Conservation (phyloP, 208 protist genomes). For the Crithidia mellificae region DNA sequence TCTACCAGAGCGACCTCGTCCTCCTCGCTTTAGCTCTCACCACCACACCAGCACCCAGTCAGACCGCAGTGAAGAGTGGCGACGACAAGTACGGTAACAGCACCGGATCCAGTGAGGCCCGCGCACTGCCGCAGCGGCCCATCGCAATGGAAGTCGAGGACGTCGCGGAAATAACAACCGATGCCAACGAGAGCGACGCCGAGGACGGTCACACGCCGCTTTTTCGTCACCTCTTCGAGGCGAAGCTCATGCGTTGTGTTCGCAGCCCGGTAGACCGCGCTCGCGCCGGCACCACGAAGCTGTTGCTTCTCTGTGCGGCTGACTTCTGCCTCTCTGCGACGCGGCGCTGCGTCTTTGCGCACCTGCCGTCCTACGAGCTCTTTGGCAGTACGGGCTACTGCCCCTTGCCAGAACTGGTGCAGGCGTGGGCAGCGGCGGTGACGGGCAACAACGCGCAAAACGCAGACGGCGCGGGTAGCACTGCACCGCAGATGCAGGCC, state of each 20-base stretch:
- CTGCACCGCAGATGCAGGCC: constrained; percentile 7
- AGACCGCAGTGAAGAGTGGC: not conserved
- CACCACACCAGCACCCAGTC: constrained; percentile 21
- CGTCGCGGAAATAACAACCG: not conserved
- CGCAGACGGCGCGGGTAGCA: not conserved
- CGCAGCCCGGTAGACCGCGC: constrained; percentile 28
- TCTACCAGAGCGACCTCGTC: constrained; percentile 86
- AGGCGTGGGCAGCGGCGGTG: constrained; percentile 41
- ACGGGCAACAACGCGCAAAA: constrained; percentile 11
- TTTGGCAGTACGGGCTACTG: constrained; percentile 61
- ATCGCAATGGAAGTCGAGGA: constrained; percentile 11
- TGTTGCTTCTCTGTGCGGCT: constrained; percentile 26
- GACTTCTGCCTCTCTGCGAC: constrained; percentile 26
- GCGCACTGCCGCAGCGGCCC: not conserved
- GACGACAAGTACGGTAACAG: not conserved
- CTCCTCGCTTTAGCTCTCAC: constrained; percentile 71
- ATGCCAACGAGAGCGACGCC: not conserved
- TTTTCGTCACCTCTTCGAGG: constrained; percentile 48
- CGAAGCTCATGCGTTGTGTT: constrained; percentile 40
- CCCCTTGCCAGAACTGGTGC: constrained; percentile 58
- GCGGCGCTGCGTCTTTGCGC: constrained; percentile 28
- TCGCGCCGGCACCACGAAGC: constrained; percentile 27
- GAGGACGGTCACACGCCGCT: constrained; percentile 66
- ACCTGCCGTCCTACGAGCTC: constrained; percentile 54
- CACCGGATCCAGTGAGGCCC: not conserved